Evolutionary conservation across 768 basidiomycete species (phyloP), one percentile per base, ranked within the genome.

Genomic region (Termitomyces eurrhizus): DNA sequence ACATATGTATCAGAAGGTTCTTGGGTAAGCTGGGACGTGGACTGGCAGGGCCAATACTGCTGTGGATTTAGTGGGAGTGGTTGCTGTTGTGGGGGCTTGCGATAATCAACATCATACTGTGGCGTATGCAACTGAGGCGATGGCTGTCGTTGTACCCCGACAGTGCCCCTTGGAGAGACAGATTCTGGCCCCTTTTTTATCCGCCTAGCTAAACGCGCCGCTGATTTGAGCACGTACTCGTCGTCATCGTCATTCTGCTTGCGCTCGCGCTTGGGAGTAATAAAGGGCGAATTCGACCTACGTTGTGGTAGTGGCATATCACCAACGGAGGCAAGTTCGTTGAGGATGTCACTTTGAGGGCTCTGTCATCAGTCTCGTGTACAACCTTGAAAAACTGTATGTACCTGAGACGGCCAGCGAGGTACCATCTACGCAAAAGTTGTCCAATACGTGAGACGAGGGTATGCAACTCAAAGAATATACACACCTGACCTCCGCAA

Each of bases 241-340:
- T 32, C 41, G 13, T 58, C 52, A 9, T 16, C 82, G 75, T 64
- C 84, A 82, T 14, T 80, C 72, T 41, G 46, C 53, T 83, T 84
- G 48, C 88, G 78, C 53, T 85, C 86, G 13, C 89, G 85, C 60
- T 90, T 90, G 59, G 80, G 78, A 11, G 70, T 77, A 9, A 52
- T 26, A 4, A 42, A n/a, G 8, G 61, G 58, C 26, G 58, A 62
- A 32, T 44, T 39, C 2, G 79, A 73, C 1, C 82, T 81, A 54
- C 80, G 83, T 57, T 80, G 77, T 2, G 87, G 88, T 2, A 90
- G 74, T 0, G 87, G 87, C 1, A 89, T 76, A 33, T 89, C 86
- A 3, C 88, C 88, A 4, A 85, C 87, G 0, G 80, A 84, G 7
- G 88, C 87, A 2, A 90, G 76, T 63, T 90, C 89, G 58, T 82